Evolutionary conservation across 2,329 filamentous ascomycete genomes (phyloP), one percentile per base, ranked within the genome.

Genomic region (Hymenoscyphus infarciens): DNA sequence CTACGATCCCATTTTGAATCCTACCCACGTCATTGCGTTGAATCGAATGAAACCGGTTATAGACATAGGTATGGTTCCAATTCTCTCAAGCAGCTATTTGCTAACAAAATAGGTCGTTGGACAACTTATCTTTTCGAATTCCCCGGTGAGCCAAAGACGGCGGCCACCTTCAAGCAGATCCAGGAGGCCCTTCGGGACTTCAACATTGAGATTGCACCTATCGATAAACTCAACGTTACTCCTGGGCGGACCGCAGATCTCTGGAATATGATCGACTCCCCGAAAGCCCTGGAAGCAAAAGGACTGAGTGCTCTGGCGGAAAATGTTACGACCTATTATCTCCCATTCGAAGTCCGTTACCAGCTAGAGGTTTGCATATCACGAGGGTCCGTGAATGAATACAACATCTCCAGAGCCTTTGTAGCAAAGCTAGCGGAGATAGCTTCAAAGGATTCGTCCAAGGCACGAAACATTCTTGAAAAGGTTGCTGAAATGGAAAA

Each of bases 281-380:
- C 45, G 57, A 64, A 56, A 42, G 65, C 60, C 5, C 59, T 56
- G n/a, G 67, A 39, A 63, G 69, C 61, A 59, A 66, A 25, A 63
- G 56, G 58, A 25, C 59, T 57, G 6, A 59, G 59, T 78, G 27
- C 75, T 76, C 31, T 66, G 64, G 74, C 33, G 67, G 76, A 61
- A 27, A 49, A 49, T 22, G 5, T 49, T 6, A 11, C 42, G 42
- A 22, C n/a, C 7, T 49, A 22, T 49, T 49, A 25, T 13, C 79
- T 94, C 3, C 78, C 84, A 0, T 97, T 92, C 65, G 77, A 86
- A 0, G 84, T 97, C 1, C 84, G 91, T 16, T 99, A 98, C 72
- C 92, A 97, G 73, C 83, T 99, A 0, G 94, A 99, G 74, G 93
- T 92, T 0, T 98, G 94, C 73, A 82, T 98, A n/a, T 96, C 93